Percentiles rank a stretch among this genome's conserved stretches.
Evolutionary conservation across 2,329 filamentous ascomycete species (phyloP).

Genomic region (Penicillium sp.): DNA sequence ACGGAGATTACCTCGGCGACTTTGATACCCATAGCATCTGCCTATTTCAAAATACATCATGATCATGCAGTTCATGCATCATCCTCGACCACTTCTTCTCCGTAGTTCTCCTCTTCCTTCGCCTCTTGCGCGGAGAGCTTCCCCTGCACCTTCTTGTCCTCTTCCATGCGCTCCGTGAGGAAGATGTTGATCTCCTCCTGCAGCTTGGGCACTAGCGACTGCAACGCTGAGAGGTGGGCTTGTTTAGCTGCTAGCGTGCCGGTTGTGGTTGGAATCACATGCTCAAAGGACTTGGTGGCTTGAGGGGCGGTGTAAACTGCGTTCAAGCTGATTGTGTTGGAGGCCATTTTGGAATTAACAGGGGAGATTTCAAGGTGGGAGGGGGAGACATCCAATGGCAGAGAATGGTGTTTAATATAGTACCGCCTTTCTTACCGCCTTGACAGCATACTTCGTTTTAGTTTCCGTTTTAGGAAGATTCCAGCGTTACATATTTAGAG

Average conservation of each 20-base stretch:
- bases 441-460: no score
- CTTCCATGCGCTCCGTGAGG: conserved; percentile 61
- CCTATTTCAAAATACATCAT: conserved; percentile 25
- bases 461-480: no score
- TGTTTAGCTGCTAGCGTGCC: conserved; percentile 45
- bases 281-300: conserved; percentile 33
- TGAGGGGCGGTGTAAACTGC: conserved; percentile 34
- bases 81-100: conserved; percentile 73
- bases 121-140: conserved; percentile 40
- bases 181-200: conserved; percentile 60
- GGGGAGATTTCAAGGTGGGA: background rate
- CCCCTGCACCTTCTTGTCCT: conserved; percentile 52
- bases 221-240: conserved; percentile 54
- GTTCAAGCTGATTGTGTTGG: conserved; percentile 15
- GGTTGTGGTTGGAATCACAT: conserved; percentile 27
- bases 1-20: conserved; percentile 25
- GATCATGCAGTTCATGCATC: conserved; percentile 48
- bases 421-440: conserved; percentile 11
- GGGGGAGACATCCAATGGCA: background rate
- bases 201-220: conserved; percentile 50
- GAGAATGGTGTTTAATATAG: background rate
- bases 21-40: conserved; percentile 37
- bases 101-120: conserved; percentile 65
- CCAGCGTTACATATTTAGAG: background rate
- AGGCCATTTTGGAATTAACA: conserved; percentile 5